Base-by-base conservation (phyloP, 2,329 filamentous ascomycete species). In the Blumeriella jaapii region DNA sequence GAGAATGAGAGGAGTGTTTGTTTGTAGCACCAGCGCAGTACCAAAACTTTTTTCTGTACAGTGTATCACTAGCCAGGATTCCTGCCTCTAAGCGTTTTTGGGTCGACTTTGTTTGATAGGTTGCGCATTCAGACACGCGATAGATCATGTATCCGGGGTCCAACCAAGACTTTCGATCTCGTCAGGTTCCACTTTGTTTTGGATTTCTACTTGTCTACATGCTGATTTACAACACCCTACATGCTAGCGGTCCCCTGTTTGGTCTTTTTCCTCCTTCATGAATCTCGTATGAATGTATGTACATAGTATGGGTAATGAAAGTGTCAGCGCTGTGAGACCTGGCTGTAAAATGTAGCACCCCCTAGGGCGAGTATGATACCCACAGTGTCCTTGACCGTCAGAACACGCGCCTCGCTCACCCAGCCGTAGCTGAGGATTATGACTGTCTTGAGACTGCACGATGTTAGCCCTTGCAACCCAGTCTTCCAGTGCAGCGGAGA, bases 331-430 rank as follows among this genome's bases (percentile, higher is more conserved):
- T 50, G 46, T 5, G 50, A 53, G 12, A 55, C 44, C 30, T 64
- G 61, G 23, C 60, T 62, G 52, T 65, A 65, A 13, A 63, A 53
- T 48, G 60, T 63, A 23, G 61, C 61, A 17, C 62, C 62, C 9
- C 62, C 59, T 6, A 65, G 48, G 19, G 62, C 61, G 17, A 64
- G 45, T n/a, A 60, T 34, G 8, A 65, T 61, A 38, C 61, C 62
- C n/a, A 59, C 47, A 38, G 55, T 52, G 40, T 65, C 62, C 27
- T 54, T 52, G 8, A 51, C 34, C 28, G 54, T 61, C 18, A 63
- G 49, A 8, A 57, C 47, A 42, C 60, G 59, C 36, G 59, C 59
- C 44, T 64, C 61, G 47, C 56, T 62, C 37, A 63, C 56, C 61
- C 61, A 65, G 8, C 61, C 61, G 43, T 62, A 61, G 14, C 56